phyloP scores from a whole-genome alignment of 768 basidiomycete species.

The Kwoniella mangroviensis region DNA sequence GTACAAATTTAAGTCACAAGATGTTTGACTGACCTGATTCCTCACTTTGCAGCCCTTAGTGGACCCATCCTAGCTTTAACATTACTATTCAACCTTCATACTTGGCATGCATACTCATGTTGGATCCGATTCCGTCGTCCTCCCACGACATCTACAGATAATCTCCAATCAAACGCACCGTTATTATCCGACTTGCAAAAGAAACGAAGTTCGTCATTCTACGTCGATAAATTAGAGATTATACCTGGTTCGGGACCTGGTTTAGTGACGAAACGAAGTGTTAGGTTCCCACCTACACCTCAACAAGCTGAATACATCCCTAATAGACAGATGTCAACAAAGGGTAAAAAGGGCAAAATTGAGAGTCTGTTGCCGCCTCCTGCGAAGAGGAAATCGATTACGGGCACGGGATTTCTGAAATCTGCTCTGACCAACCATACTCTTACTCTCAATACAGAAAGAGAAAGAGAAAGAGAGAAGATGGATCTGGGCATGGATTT shows the following conservation, averaged over 20 bases:
- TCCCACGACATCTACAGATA: neutral
- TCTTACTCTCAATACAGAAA: neutral
- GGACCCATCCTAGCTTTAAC: neutral
- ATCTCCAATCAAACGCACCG: neutral
- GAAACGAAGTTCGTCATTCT: neutral
- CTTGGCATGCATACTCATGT: neutral
- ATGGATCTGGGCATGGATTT: neutral
- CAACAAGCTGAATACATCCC: constrained; percentile 3
- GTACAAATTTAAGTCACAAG: too few species aligned
- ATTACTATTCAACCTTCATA: neutral
- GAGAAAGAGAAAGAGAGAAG: neutral
- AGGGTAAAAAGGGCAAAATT: constrained; percentile 1
- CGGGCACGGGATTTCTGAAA: neutral
- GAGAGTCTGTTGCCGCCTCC: constrained; percentile 12
- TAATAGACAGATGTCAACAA: neutral
- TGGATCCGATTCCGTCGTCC: constrained; percentile 7
- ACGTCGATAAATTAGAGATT: neutral
- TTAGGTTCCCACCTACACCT: constrained; percentile 13
- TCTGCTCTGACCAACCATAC: neutral
- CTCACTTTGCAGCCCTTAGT: neutral
- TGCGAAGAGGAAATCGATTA: neutral
- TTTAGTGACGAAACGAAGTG: neutral
- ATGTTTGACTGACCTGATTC: neutral
- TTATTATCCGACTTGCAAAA: neutral
- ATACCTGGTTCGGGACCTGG: neutral